phyloP scores from a whole-genome alignment of 2,329 filamentous ascomycete species.

The Colletotrichum sp. region DNA sequence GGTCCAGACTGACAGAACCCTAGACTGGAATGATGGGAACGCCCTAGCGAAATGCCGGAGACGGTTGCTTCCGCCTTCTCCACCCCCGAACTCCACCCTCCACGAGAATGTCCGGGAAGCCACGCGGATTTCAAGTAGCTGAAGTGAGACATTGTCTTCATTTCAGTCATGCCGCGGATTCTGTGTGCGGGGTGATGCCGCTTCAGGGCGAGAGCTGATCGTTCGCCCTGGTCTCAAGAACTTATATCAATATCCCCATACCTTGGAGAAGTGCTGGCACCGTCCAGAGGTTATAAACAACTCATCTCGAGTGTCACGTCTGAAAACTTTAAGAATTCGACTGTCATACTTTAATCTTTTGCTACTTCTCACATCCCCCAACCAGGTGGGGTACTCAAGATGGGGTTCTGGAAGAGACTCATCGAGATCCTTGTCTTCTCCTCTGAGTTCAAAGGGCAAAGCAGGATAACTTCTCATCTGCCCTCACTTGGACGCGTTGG shows the following conservation, averaged over 20 bases:
- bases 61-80: background rate
- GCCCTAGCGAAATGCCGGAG: background rate
- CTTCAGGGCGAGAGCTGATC: background rate
- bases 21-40: background rate
- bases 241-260: background rate
- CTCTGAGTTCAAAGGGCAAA: background rate
- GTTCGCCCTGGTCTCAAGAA: background rate
- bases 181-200: background rate
- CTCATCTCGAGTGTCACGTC: background rate
- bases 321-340: too few relatives aligned
- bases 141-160: background rate
- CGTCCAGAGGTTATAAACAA: too few relatives aligned
- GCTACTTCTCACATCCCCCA: background rate
- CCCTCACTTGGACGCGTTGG: background rate
- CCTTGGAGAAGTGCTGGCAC: background rate
- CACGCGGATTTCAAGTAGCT: background rate
- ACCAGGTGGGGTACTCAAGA: background rate
- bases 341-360: too few relatives aligned
- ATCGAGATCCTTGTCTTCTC: background rate
- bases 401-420: background rate
- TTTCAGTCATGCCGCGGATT: background rate
- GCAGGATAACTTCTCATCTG: background rate
- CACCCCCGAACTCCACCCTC: background rate
- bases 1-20: rapidly evolving
- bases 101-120: background rate